These are phyloP conservation scores for Sphagnum contortum DNA, from an alignment of 225 moss, liverwort and hornwort species.

Conservation along the genomic window DNA sequence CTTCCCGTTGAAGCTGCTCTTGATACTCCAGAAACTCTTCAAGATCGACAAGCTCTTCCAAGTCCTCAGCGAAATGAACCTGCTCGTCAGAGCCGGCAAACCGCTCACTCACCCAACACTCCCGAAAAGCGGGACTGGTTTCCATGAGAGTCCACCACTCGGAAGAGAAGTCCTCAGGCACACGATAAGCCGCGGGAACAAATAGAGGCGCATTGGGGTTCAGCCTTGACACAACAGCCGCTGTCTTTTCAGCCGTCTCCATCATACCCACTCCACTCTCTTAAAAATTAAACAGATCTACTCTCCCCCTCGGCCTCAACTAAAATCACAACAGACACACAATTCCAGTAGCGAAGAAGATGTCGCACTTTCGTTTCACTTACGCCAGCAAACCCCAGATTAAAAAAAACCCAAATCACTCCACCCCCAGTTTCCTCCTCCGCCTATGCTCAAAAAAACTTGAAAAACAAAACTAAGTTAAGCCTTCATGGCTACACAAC, in stretches of 20 bases:
- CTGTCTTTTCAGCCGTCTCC: constrained; percentile 21
- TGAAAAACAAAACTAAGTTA: no score
- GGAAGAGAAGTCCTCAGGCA: constrained; percentile 52
- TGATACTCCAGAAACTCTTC: constrained; percentile 32
- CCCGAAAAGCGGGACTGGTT: constrained; percentile 44
- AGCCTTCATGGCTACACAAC: no score
- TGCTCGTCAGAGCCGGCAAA: constrained; percentile 21
- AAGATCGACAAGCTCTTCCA: constrained; percentile 60
- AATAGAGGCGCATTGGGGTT: constrained; percentile 85
- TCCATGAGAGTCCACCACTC: constrained; percentile 69
- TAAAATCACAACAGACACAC: no score
- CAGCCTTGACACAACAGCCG: constrained; percentile 43
- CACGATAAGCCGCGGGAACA: constrained; percentile 59
- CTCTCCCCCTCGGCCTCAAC: no score
- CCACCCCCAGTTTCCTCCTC: no score
- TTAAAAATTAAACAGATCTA: no score
- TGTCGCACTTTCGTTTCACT: no score
- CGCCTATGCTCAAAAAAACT: no score
- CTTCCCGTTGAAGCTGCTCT: constrained; percentile 24
- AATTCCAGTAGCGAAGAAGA: no score
- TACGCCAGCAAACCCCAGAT: no score
- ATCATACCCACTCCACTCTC: background rate
- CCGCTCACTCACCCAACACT: constrained; percentile 51
- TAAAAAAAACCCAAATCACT: no score
- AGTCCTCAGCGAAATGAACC: constrained; percentile 21